phyloP scores from a whole-genome alignment of 2,329 filamentous ascomycete genomes.

The Ascochyta clinopodiicola region DNA sequence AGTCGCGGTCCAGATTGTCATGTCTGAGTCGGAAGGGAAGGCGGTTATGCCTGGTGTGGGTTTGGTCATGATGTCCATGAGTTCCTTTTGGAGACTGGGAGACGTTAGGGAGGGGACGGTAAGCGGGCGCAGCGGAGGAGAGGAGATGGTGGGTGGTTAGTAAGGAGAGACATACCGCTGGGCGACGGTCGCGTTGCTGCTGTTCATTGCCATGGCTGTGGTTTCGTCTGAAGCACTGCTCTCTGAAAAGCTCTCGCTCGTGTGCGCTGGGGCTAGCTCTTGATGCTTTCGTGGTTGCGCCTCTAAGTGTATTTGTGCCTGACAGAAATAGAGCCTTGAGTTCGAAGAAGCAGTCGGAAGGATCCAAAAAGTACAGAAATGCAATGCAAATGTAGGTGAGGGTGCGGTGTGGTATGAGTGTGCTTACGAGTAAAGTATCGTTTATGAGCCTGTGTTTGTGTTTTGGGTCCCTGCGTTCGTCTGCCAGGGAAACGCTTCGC shows the following conservation, averaged over 20 bases:
- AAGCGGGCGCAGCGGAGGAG: neutral
- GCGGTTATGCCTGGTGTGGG: slow-evolving; percentile 92
- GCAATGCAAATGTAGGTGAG: neutral
- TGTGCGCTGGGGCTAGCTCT: slow-evolving; percentile 5
- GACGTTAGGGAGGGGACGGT: slow-evolving; percentile 19
- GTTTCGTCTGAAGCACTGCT: slow-evolving; percentile 1
- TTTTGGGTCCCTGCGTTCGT: slow-evolving; percentile 26
- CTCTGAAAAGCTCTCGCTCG: neutral
- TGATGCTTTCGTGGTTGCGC: neutral
- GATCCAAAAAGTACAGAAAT: neutral
- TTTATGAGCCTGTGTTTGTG: slow-evolving; percentile 22
- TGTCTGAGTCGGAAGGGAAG: slow-evolving; percentile 91
- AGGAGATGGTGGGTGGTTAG: slow-evolving; percentile 46
- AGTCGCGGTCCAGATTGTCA: slow-evolving; percentile 85
- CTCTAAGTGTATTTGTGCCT: neutral
- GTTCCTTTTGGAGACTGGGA: slow-evolving; percentile 86
- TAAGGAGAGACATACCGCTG: slow-evolving; percentile 50
- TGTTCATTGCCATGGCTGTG: slow-evolving; percentile 41
- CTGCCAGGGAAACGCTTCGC: slow-evolving; percentile 25
- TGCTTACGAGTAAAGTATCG: neutral
- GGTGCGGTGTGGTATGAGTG: slow-evolving; percentile 1
- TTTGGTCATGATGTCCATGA: slow-evolving; percentile 98
- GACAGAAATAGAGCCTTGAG: neutral
- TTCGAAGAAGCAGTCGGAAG: neutral
- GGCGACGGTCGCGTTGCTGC: slow-evolving; percentile 53